Base-by-base conservation (phyloP, 2,329 filamentous ascomycete genomes). In the Aureobasidium zeae region DNA sequence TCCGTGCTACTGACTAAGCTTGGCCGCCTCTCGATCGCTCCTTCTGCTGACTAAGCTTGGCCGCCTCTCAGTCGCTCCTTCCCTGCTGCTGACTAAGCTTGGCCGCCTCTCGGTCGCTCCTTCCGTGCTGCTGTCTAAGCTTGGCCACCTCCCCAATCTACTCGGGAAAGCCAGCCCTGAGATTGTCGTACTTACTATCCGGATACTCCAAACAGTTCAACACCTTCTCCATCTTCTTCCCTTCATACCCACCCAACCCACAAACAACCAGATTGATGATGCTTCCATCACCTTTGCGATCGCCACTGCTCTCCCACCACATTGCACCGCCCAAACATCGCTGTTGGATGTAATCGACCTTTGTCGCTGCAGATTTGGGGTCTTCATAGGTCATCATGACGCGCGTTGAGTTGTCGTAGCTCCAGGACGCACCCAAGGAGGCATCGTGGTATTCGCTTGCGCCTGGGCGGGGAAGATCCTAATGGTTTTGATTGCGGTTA, bases 301-400 rank as follows among this genome's bases (percentile, higher is more conserved):
- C 89, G 1, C 76, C 80, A 55, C 82, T 89, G 54, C 78, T 85
- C 66, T 95, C 88, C 85, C 85, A 93, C 86, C 86, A 96, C 88
- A 96, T 95, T n/a, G 75, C 86, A 13, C 89, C 89, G 2, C 87
- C 88, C 0, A 95, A 72, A 0, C 76, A 70, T 32, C 72, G 67
- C 15, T 74, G 60, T 56, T 70, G 74, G 57, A 95, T 76, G 59
- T 79, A 94, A 9, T 74, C 66, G 1, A 79, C 78, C 69, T 95
- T 96, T 51, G 65, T 59, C 51, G 69, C 68, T 3, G 79, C 81
- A 60, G 87, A 76, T 3, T 69, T 64, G 1, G 78, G 73, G 1
- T 77, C 89, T 51, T 79, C 76, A 53, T 94, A 96, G 31, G 75
- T 82, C 41, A 96, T 74, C 69, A 96, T 74, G 45, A 74, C 78